Evolutionary conservation across 2,329 filamentous ascomycete genomes (phyloP).

Genomic region (Colletotrichum tabaci): DNA sequence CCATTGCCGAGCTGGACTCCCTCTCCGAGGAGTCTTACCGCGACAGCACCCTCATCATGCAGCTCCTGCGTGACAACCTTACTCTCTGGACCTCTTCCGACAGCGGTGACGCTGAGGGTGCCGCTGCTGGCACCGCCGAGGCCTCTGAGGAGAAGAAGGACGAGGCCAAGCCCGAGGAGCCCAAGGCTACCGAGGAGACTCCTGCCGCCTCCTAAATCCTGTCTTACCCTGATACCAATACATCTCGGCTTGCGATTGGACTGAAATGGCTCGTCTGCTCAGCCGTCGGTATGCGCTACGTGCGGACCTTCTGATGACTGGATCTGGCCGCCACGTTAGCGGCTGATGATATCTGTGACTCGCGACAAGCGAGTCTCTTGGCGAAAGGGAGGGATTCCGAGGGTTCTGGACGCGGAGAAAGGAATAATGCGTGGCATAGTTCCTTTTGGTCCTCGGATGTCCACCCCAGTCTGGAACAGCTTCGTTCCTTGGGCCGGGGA

Average conservation of each 20-base stretch:
- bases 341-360: conserved; percentile 51
- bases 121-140: conserved; percentile 74
- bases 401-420: conserved; percentile 54
- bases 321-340: conserved; percentile 48
- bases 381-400: conserved; percentile 54
- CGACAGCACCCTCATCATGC: conserved; percentile 99
- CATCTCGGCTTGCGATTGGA: conserved; percentile 53
- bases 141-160: conserved; percentile 72
- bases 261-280: conserved; percentile 49
- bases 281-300: conserved; percentile 17
- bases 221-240: conserved; percentile 55
- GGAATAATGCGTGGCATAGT: conserved; percentile 58
- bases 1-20: conserved; percentile 98
- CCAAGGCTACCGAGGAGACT: conserved; percentile 56
- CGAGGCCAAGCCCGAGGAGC: conserved; percentile 61
- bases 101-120: conserved; percentile 81
- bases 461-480: conserved; percentile 25
- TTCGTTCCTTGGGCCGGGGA: conserved; percentile 10
- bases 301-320: conserved; percentile 32
- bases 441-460: conserved; percentile 41
- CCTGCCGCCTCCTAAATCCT: conserved; percentile 68
- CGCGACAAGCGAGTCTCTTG: conserved; percentile 44
- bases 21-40: conserved; percentile 98
- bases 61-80: conserved; percentile 97
- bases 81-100: conserved; percentile 98